Evolutionary conservation across 164 flowering plant genomes (phyloP).

Genomic region (Annona squamosa): DNA sequence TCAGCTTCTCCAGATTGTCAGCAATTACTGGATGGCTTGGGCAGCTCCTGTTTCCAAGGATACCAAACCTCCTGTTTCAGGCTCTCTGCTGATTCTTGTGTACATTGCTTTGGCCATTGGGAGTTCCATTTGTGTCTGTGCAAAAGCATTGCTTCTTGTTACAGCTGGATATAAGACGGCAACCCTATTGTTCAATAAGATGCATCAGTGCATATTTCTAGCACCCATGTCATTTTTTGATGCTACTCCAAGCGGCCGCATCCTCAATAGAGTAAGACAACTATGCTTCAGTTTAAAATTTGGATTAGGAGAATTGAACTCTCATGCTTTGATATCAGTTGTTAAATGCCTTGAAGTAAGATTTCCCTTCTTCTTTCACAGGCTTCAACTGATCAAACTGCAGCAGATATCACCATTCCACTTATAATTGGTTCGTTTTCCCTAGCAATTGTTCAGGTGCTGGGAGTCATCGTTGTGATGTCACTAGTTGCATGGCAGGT

Average conservation of each 20-base stretch:
- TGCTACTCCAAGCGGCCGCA: constrained; percentile 89
- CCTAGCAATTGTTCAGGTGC: constrained; percentile 49
- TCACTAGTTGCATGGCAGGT: constrained; percentile 92
- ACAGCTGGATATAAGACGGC: constrained; percentile 75
- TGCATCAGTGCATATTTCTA: constrained; percentile 80
- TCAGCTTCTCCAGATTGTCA: constrained; percentile 72
- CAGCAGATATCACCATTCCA: constrained; percentile 55
- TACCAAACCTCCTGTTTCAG: constrained; percentile 33
- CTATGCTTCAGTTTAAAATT: background rate
- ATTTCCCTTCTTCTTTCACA: constrained; percentile 15
- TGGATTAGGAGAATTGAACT: background rate
- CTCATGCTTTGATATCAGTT: background rate
- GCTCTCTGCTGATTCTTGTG: constrained; percentile 42
- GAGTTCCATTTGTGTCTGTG: constrained; percentile 56
- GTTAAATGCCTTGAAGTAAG: background rate
- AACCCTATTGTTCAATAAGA: constrained; percentile 60
- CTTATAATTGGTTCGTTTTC: constrained; percentile 39
- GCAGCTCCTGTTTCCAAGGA: constrained; percentile 66
- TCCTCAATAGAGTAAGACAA: constrained; percentile 65
- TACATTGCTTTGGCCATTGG: constrained; percentile 63
- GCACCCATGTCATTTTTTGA: constrained; percentile 97
- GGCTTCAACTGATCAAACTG: constrained; percentile 96
- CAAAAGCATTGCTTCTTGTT: constrained; percentile 40
- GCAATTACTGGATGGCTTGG: constrained; percentile 99
- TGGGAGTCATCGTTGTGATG: constrained; percentile 79